Evolutionary conservation across 331 rosid genomes (phyloP), one percentile per base, ranked within the genome.

Genomic region (Malus hybrid): DNA sequence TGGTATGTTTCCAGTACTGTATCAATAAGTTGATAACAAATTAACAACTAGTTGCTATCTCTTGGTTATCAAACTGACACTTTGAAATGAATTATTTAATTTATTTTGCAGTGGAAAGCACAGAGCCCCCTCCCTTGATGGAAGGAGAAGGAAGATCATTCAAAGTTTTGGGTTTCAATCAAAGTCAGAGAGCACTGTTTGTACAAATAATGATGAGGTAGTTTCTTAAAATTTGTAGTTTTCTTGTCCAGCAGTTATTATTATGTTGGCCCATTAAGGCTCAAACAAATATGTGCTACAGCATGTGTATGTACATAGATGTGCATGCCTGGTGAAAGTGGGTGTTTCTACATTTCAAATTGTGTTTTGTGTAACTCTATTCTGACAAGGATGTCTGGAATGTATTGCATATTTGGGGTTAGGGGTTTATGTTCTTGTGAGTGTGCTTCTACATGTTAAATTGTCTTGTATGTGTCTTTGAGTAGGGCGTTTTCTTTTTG

Each of bases 101-200:
- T n/a, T n/a, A n/a, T n/a, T n/a, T n/a, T 70, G 58, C 93, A 92
- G 99, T 86, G 61, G 99, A 95, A 83, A 89, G 88, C 79, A 30
- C 83, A 22, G 99, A 92, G 75, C 97, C 92, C 19, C 90, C 79
- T 84, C 99, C 99, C 63, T 82, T 95, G 80, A 95, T 95, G 99
- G 97, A 95, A 86, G 99, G 99, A 53, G 99, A 95, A 88, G 99
- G 97, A 71, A 90, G 82, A 84, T 85, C 97, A 29, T 95, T 95
- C 82, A 90, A 94, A 81, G 97, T 95, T 62, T 93, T 95, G 75
- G 99, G 99, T 77, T 95, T 95, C 82, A 95, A 95, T 84, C 97
- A 89, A 77, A 95, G 85, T 69, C 99, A 95, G 86, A 92, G 99
- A 86, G 93, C 96, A 76, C 86, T 90, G 29, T 92, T 95, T 87